Conservation (phyloP, 2,329 filamentous ascomycete genomes). For the Alternaria infectoria region DNA sequence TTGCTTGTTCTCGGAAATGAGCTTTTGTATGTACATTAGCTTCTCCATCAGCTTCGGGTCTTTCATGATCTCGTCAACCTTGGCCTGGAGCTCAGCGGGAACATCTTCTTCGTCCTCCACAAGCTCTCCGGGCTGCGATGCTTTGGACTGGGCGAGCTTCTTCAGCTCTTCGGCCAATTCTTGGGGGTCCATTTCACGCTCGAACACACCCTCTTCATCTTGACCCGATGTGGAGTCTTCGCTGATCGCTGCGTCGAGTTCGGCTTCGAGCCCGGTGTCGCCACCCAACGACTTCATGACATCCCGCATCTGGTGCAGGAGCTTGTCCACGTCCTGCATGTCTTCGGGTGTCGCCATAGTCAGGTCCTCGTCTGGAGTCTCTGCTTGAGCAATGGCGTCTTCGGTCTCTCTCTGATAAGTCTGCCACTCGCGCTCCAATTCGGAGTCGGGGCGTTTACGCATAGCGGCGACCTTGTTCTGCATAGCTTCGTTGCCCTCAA, state of each 20-base stretch:
- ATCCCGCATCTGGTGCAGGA: constrained; percentile 35
- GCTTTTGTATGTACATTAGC: constrained; percentile 37
- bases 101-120: constrained; percentile 28
- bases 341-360: constrained; percentile 14
- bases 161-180: constrained; percentile 30
- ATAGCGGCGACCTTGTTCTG: constrained; percentile 27
- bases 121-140: constrained; percentile 1
- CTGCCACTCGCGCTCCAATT: constrained; percentile 21
- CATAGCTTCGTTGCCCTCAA: constrained; percentile 27
- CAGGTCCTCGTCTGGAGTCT: constrained; percentile 10
- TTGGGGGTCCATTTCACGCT: constrained; percentile 29
- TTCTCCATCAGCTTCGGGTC: constrained; percentile 44
- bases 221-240: constrained; percentile 19
- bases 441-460: constrained; percentile 9
- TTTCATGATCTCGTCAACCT: constrained; percentile 43
- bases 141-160: constrained; percentile 22
- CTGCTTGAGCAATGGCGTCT: constrained; percentile 13
- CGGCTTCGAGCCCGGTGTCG: constrained; percentile 24
- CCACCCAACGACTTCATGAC: constrained; percentile 31
- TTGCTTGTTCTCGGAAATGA: constrained; percentile 26
- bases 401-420: constrained; percentile 17
- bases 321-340: constrained; percentile 27
- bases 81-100: constrained; percentile 38
- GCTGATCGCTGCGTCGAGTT: constrained; percentile 28
- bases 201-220: constrained; percentile 20